Percentiles rank a stretch among this genome's conserved stretches.
Evolutionary conservation across 352 stramenopile species (phyloP).

Genomic region (Globisporangium spinosum): DNA sequence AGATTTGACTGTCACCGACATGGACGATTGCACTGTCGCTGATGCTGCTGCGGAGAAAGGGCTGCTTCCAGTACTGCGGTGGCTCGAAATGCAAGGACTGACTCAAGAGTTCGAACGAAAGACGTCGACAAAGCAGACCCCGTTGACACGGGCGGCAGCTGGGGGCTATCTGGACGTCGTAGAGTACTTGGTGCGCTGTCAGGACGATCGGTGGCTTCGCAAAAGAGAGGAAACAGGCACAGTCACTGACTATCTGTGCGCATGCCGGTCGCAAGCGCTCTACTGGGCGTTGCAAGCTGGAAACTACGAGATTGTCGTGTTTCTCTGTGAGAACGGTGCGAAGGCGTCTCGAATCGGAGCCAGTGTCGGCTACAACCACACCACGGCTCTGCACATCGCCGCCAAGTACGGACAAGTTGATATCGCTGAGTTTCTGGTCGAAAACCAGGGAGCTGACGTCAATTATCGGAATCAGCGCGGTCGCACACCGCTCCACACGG

Average conservation of each 20-base stretch:
- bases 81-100: background rate
- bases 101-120: background rate
- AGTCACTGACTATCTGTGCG: background rate
- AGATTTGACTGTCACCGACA: background rate
- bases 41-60: background rate
- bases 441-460: slow-evolving; percentile 4
- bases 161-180: background rate
- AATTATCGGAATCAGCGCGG: slow-evolving; percentile 12
- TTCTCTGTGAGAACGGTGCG: slow-evolving; percentile 2
- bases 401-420: slow-evolving; percentile 3
- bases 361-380: slow-evolving; percentile 4
- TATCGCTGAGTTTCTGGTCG: slow-evolving; percentile 7
- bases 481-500: slow-evolving; percentile 2
- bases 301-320: background rate
- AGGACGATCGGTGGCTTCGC: background rate
- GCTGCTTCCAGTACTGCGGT: background rate
- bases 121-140: background rate
- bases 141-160: background rate
- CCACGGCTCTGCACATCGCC: slow-evolving; percentile 3
- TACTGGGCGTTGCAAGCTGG: background rate
- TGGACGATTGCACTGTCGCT: background rate
- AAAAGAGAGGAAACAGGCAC: background rate
- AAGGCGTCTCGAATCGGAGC: background rate
- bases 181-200: background rate
- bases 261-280: background rate